Evolutionary conservation across 1,284 basidiomycete species (phyloP).

Genomic region (Austroboletus olivaceoglutinosus): DNA sequence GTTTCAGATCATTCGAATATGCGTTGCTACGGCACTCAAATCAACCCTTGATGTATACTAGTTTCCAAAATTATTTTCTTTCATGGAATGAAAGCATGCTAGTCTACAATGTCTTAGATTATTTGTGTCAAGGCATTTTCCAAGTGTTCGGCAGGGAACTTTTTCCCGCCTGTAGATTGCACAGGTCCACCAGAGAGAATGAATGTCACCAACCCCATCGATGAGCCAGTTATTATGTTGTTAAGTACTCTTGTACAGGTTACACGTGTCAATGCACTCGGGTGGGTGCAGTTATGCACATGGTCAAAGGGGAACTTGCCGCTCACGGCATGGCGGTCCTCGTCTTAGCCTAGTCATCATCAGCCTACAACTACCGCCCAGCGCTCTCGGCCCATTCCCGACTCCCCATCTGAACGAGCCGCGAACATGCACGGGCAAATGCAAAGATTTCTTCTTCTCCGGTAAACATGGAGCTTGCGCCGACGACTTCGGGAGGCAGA

Average conservation of each 20-base stretch:
- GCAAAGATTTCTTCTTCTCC: slow-evolving; percentile 95
- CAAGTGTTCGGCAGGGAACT: too few relatives aligned
- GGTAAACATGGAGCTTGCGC: slow-evolving; percentile 83
- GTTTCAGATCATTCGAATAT: slow-evolving; percentile 17
- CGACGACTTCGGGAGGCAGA: slow-evolving; percentile 70
- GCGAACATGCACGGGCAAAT: slow-evolving; percentile 88
- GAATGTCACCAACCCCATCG: too few relatives aligned
- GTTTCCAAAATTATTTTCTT: slow-evolving; percentile 7
- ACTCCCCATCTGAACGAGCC: slow-evolving; percentile 90
- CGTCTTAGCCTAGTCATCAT: neutral
- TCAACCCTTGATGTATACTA: slow-evolving; percentile 29
- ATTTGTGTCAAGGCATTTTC: too few relatives aligned
- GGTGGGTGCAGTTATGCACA: neutral
- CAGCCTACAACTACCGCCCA: slow-evolving; percentile 23
- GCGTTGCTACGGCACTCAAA: slow-evolving; percentile 19
- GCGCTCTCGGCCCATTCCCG: slow-evolving; percentile 79
- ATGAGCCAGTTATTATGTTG: too few relatives aligned
- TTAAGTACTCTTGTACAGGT: too few relatives aligned
- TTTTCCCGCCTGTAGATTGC: too few relatives aligned
- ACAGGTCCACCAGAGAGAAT: too few relatives aligned
- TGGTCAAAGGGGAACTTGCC: neutral
- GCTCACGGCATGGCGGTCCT: neutral
- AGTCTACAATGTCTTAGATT: neutral
- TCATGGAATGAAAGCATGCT: neutral
- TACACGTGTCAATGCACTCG: neutral